Conservation (phyloP, 768 basidiomycete genomes). For the Suillus discolor region DNA sequence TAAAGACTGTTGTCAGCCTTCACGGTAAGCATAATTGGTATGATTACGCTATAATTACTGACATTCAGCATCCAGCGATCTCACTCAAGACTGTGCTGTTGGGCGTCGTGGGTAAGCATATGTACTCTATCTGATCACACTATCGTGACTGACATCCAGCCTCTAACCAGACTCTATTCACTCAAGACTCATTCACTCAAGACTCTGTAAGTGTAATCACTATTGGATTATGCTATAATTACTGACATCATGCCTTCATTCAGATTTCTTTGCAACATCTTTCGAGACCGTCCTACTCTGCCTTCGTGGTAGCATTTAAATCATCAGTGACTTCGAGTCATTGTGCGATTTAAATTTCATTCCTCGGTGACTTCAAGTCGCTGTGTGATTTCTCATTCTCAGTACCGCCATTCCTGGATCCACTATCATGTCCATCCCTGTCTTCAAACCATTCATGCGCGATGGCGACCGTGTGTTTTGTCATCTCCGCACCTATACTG, state of each 20-base stretch:
- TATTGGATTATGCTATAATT: neutral
- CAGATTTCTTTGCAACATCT: neutral
- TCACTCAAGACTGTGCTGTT: no score
- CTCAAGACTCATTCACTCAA: no score
- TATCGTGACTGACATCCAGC: neutral
- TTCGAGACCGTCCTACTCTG: neutral
- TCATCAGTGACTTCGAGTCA: neutral
- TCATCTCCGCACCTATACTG: neutral
- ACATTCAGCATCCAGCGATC: no score
- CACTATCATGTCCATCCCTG: neutral
- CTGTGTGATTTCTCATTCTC: neutral
- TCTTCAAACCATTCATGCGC: neutral
- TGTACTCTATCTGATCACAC: neutral
- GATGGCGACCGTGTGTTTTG: neutral
- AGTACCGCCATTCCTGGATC: neutral
- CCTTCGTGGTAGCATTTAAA: neutral
- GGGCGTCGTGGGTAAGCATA: no score
- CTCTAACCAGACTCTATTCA: no score
- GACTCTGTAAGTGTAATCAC: neutral
- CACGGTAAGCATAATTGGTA: no score
- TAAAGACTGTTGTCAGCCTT: no score
- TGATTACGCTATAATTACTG: no score
- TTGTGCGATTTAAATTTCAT: neutral
- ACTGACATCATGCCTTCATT: neutral
- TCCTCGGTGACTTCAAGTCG: neutral